phyloP scores from a whole-genome alignment of 2,329 filamentous ascomycete species.

The Cercospora zeae-maydis region DNA sequence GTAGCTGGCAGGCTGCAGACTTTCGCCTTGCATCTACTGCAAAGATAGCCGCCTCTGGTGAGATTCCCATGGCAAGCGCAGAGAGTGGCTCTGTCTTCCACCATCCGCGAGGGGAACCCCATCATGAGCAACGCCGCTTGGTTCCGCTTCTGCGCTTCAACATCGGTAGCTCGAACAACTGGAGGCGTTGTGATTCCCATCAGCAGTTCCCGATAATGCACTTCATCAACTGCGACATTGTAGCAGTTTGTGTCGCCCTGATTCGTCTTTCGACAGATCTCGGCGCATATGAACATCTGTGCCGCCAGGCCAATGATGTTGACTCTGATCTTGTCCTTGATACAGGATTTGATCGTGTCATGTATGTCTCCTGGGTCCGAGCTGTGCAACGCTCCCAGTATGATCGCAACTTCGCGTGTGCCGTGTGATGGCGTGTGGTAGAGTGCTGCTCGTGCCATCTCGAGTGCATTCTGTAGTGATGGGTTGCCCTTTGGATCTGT shows the following conservation, averaged over 20 bases:
- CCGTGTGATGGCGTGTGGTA: constrained; percentile 91
- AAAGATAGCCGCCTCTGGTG: constrained; percentile 79
- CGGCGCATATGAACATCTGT: constrained; percentile 85
- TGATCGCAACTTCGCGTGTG: constrained; percentile 84
- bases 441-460: constrained; percentile 89
- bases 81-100: constrained; percentile 68
- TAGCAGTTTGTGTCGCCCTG: constrained; percentile 73
- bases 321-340: constrained; percentile 79
- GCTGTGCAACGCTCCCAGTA: constrained; percentile 86
- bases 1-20: constrained; percentile 87
- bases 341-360: constrained; percentile 74
- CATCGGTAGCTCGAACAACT: constrained; percentile 58
- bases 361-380: constrained; percentile 95
- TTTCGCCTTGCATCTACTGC: constrained; percentile 81
- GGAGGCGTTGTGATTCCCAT: constrained; percentile 87
- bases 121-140: constrained; percentile 76
- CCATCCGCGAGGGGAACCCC: constrained; percentile 87
- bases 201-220: constrained; percentile 84
- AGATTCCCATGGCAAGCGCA: constrained; percentile 89
- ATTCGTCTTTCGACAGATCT: constrained; percentile 85
- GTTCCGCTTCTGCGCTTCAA: constrained; percentile 38
- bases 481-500: constrained; percentile 51
- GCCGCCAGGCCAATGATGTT: constrained; percentile 87
- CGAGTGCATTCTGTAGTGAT: constrained; percentile 82
- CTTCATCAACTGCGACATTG: constrained; percentile 78